Evolutionary conservation across 495 filamentous ascomycete genomes (phyloP).

Genomic region (Penicillium egyptiacum): DNA sequence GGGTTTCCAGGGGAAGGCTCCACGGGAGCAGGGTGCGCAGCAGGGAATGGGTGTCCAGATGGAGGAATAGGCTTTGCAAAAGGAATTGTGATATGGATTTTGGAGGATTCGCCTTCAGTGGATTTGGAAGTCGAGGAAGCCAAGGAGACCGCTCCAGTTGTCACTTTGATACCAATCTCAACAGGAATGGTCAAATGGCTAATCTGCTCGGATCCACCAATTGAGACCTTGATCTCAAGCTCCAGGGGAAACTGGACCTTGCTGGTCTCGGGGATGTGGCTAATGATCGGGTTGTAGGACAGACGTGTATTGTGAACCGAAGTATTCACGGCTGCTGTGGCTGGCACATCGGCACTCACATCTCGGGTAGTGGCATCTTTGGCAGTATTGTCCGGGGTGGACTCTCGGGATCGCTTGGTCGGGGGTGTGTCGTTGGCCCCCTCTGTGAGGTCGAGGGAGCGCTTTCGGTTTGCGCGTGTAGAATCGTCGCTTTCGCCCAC

Average conservation of each 20-base stretch:
- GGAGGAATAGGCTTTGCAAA: neutral
- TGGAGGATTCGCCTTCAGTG: neutral
- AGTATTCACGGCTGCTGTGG: neutral
- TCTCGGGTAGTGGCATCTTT: constrained; percentile 6
- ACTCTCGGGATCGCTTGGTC: constrained; percentile 50
- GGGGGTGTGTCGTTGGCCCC: constrained; percentile 24
- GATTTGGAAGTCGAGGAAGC: neutral
- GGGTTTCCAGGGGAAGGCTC: no score
- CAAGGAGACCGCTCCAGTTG: neutral
- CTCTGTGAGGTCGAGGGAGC: constrained; percentile 51
- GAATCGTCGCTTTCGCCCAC: constrained; percentile 19
- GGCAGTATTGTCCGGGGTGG: constrained; percentile 17
- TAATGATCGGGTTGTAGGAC: no score
- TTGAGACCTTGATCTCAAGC: neutral
- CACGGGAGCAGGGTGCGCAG: no score
- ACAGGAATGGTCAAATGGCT: neutral
- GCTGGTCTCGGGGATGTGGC: neutral
- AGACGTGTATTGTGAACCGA: neutral
- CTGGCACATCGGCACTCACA: constrained; percentile 20
- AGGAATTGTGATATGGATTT: neutral
- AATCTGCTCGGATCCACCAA: neutral
- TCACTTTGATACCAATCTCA: neutral
- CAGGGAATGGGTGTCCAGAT: no score
- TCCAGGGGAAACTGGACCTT: neutral
- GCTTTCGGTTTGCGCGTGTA: constrained; percentile 43